phyloP scores from a whole-genome alignment of 2,329 filamentous ascomycete species.

The Epichloe coenophiala region DNA sequence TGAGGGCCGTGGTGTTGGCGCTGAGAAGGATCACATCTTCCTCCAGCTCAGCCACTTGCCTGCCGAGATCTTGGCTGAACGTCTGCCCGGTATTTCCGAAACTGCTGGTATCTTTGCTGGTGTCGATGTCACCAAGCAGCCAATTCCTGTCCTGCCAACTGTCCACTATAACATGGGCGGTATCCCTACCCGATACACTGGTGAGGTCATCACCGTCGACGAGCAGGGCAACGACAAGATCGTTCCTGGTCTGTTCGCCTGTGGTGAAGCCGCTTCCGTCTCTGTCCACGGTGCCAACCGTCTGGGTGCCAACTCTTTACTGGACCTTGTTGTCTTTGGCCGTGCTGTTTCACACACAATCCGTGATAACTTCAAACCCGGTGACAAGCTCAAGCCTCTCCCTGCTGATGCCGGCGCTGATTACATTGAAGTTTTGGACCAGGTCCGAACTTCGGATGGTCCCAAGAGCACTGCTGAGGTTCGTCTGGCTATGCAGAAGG shows the following conservation, averaged over 20 bases:
- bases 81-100: slow-evolving; percentile 96
- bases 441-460: slow-evolving; percentile 70
- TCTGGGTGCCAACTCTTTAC: slow-evolving; percentile 92
- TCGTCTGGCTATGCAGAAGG: slow-evolving; percentile 88
- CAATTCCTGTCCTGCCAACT: slow-evolving; percentile 89
- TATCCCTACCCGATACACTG: slow-evolving; percentile 94
- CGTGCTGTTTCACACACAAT: slow-evolving; percentile 96
- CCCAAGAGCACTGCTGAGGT: slow-evolving; percentile 81
- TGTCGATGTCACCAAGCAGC: slow-evolving; percentile 93
- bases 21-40: slow-evolving; percentile 97
- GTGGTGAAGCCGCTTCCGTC: slow-evolving; percentile 92
- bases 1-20: slow-evolving; percentile 89
- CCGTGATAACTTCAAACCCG: slow-evolving; percentile 82
- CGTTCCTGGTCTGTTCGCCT: slow-evolving; percentile 89
- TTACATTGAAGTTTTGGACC: slow-evolving; percentile 74
- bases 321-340: slow-evolving; percentile 94
- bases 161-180: slow-evolving; percentile 99
- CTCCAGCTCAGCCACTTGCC: slow-evolving; percentile 94
- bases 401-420: slow-evolving; percentile 78
- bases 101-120: slow-evolving; percentile 94
- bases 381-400: slow-evolving; percentile 64
- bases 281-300: slow-evolving; percentile 98
- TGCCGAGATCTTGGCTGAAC: slow-evolving; percentile 82
- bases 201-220: slow-evolving; percentile 85
- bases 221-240: slow-evolving; percentile 79